Evolutionary conservation across 352 stramenopile genomes (phyloP), one percentile per base, ranked within the genome.

Genomic region (Globisporangium canariense): DNA sequence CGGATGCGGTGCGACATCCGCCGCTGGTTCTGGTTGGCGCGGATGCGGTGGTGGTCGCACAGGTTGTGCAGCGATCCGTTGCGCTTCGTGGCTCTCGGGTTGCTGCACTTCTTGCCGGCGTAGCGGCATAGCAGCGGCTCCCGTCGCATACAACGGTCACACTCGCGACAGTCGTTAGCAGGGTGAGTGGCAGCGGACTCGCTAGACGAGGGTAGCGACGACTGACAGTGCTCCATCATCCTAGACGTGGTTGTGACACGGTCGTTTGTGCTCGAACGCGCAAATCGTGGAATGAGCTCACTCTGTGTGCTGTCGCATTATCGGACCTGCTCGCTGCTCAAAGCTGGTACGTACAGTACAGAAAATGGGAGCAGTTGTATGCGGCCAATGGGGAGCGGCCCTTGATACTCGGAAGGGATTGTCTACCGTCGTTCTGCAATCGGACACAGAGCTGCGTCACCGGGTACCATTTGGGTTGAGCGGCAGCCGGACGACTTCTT

Each of bases 51-150:
- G 47, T 60, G 46, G 45, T 73, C 30, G 38, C 67, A 73, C 8
- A 73, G 52, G 40, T 67, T 70, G 53, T 73, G 67, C 38, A 70
- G 53, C 25, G 38, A 60, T 40, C 67, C 67, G 50, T 73, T 72
- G 52, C 66, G 62, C 47, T 72, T 72, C 20, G 32, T 51, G 3
- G 51, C 58, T n/a, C 66, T 62, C 5, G 30, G 18, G 32, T 69
- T 69, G 13, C 6, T 7, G 30, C 66, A 72, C 32, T 61, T 61
- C 41, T 69, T 69, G 64, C 59, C 59, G 11, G 55, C 40, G 49
- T 72, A 72, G 7, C 53, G 53, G 16, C 36, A 54, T 4, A 51
- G 18, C 5, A 51, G 45, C 6, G 18, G 5, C n/a, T 51, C 45
- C 6, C 3, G 16, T 5, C 45, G 45, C 45, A 4, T 11, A 5